Evolutionary conservation across 257 asterid species (phyloP).

Genomic region (Capsicum pubescens): DNA sequence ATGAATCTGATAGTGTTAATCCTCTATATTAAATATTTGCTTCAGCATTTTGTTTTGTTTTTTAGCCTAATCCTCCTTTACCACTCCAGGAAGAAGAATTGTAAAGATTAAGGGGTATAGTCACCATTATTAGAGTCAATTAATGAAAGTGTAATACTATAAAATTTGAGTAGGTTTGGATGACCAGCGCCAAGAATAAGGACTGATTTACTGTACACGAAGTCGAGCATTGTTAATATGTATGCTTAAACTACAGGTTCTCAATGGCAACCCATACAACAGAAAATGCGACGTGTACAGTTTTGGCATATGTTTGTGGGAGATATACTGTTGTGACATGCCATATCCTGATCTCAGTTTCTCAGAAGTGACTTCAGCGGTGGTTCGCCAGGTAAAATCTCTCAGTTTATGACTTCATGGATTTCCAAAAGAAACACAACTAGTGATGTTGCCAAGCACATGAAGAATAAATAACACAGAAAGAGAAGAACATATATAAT

Average conservation of each 20-base stretch:
- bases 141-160: background rate
- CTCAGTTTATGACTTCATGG: background rate
- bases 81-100: background rate
- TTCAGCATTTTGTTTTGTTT: background rate
- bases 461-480: background rate
- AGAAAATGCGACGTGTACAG: constrained; percentile 88
- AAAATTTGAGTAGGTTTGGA: background rate
- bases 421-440: background rate
- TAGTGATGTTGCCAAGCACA: constrained; percentile 7
- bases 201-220: background rate
- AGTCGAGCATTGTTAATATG: background rate
- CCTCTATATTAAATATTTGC: background rate
- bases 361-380: constrained; percentile 92
- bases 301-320: constrained; percentile 88
- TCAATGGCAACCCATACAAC: constrained; percentile 76
- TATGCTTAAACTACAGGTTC: constrained; percentile 54
- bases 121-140: background rate
- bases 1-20: background rate
- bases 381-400: constrained; percentile 75
- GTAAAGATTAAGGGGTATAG: background rate
- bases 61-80: background rate
- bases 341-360: constrained; percentile 92
- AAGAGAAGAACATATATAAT: background rate
- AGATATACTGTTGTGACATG: constrained; percentile 91
- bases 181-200: background rate